phyloP scores from a whole-genome alignment of 257 asterid species.

The Fraxinus cuspidata region DNA sequence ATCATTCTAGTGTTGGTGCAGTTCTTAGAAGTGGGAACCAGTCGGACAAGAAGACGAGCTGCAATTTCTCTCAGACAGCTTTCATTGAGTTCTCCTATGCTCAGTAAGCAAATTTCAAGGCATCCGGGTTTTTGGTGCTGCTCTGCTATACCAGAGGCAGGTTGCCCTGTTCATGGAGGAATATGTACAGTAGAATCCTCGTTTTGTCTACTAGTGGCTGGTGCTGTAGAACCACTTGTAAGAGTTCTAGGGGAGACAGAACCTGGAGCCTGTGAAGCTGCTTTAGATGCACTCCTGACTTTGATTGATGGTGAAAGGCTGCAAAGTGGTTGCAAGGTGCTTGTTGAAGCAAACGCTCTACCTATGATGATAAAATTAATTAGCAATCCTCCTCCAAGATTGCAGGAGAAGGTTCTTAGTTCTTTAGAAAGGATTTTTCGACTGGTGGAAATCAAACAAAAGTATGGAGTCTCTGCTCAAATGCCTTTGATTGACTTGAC shows the following conservation, averaged over 20 bases:
- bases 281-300: conserved; percentile 61
- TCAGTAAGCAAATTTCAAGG: conserved; percentile 44
- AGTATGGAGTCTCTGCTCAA: conserved; percentile 46
- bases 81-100: conserved; percentile 44
- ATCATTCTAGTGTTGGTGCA: conserved; percentile 43
- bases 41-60: conserved; percentile 39
- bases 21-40: conserved; percentile 49
- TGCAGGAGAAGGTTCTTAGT: conserved; percentile 60
- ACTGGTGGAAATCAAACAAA: conserved; percentile 45
- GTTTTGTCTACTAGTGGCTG: conserved; percentile 58
- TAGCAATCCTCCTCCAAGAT: conserved; percentile 38
- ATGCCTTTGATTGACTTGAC: conserved; percentile 62
- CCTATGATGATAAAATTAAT: conserved; percentile 48
- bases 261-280: conserved; percentile 54
- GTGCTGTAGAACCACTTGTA: conserved; percentile 48
- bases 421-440: conserved; percentile 60
- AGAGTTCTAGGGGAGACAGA: conserved; percentile 50
- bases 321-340: conserved; percentile 58
- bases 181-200: conserved; percentile 50
- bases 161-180: conserved; percentile 60
- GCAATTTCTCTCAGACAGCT: conserved; percentile 54
- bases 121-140: conserved; percentile 56
- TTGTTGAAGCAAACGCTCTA: conserved; percentile 51
- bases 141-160: conserved; percentile 42
- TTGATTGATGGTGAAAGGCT: conserved; percentile 44